phyloP scores from a whole-genome alignment of 1,284 basidiomycete genomes.

The Papiliotrema nemorosa region DNA sequence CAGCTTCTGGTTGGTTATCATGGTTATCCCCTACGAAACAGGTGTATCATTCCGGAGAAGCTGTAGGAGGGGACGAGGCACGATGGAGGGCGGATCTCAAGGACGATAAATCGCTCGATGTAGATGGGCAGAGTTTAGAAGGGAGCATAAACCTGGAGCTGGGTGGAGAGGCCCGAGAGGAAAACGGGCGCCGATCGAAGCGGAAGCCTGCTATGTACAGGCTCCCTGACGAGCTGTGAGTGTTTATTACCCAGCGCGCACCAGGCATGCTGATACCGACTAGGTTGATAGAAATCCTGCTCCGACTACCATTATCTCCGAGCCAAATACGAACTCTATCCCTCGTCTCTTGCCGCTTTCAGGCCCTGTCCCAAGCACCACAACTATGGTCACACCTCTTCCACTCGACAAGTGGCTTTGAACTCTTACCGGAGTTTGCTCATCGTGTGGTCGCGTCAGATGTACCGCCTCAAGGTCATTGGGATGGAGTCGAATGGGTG shows the following conservation, averaged over 20 bases:
- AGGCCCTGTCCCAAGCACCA: slow-evolving; percentile 23
- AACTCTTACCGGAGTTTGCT: slow-evolving; percentile 3
- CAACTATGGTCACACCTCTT: slow-evolving; percentile 28
- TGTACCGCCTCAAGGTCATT: slow-evolving; percentile 11
- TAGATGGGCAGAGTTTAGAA: background rate
- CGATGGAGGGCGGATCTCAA: slow-evolving; percentile 5
- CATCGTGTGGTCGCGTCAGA: slow-evolving; percentile 11
- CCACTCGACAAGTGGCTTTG: slow-evolving; percentile 13
- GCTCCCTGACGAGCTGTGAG: slow-evolving; percentile 41
- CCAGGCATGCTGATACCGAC: background rate
- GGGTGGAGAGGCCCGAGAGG: background rate
- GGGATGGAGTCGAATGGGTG: slow-evolving; percentile 10
- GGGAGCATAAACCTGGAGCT: background rate
- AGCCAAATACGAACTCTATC: slow-evolving; percentile 16
- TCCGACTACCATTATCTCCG: slow-evolving; percentile 22
- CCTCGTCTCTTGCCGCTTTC: slow-evolving; percentile 18
- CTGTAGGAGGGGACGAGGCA: slow-evolving; percentile 1
- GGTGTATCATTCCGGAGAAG: background rate
- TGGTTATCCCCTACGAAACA: slow-evolving; percentile 4
- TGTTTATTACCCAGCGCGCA: background rate
- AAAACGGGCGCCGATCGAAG: background rate
- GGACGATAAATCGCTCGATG: background rate
- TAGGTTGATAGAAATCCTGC: slow-evolving; percentile 28
- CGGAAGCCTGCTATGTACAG: background rate
- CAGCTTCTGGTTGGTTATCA: slow-evolving; percentile 4